These are phyloP conservation scores for Leishmania tropica DNA, from an alignment of 208 protist genomes.

Conservation along the genomic window DNA sequence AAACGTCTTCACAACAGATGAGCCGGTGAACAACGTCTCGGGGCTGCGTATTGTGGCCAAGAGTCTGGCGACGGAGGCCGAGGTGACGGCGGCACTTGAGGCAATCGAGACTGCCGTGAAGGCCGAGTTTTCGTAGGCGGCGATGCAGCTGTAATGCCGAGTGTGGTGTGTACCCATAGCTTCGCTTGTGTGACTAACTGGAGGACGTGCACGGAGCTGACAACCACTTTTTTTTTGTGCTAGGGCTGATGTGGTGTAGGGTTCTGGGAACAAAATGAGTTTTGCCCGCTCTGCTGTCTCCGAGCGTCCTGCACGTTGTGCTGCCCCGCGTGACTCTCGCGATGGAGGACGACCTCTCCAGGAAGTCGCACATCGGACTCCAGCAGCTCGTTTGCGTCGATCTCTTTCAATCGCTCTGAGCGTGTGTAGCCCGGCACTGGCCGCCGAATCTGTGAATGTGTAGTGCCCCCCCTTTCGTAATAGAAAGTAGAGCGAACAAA, in stretches of 20 bases:
- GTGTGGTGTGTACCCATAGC: neutral
- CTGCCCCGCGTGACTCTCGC: neutral
- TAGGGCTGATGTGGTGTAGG: neutral
- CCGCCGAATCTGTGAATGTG: neutral
- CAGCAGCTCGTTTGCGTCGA: neutral
- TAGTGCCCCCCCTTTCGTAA: neutral
- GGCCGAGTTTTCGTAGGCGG: slow-evolving; percentile 47
- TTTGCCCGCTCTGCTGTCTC: neutral
- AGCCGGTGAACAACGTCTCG: slow-evolving; percentile 55
- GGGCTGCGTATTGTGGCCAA: slow-evolving; percentile 74
- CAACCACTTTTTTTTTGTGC: neutral
- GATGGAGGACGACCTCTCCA: neutral
- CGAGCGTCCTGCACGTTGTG: neutral
- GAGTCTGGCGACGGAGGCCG: slow-evolving; percentile 50
- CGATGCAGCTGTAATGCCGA: neutral
- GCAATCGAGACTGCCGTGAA: slow-evolving; percentile 63
- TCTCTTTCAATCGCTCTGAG: neutral
- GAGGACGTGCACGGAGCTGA: neutral
- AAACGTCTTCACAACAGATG: slow-evolving; percentile 68
- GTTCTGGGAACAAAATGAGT: neutral
- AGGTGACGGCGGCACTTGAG: slow-evolving; percentile 45
- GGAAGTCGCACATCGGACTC: neutral
- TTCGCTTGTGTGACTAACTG: neutral
- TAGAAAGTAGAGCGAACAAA: neutral
- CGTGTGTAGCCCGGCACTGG: neutral